Conservation (phyloP, 768 basidiomycete genomes). For the Mycena haematopus region DNA sequence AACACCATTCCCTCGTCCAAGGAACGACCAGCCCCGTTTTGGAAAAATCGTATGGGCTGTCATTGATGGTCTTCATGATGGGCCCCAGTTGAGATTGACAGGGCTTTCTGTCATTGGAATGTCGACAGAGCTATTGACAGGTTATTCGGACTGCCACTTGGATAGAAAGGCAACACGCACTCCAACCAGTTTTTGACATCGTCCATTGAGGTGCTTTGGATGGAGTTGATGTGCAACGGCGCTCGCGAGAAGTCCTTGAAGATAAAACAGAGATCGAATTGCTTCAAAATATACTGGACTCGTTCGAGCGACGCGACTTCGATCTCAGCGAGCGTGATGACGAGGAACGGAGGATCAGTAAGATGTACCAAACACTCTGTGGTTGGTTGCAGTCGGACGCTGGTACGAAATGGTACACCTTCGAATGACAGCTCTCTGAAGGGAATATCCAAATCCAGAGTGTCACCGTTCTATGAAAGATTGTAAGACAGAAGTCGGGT, state of each 20-base stretch:
- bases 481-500: background rate
- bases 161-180: constrained; percentile 53
- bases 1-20: constrained; percentile 72
- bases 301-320: constrained; percentile 97
- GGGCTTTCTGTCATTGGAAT: constrained; percentile 95
- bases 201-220: constrained; percentile 88
- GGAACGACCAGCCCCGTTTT: constrained; percentile 97
- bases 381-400: constrained; percentile 93
- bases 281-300: constrained; percentile 94
- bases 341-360: constrained; percentile 94
- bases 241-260: constrained; percentile 95
- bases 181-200: constrained; percentile 99
- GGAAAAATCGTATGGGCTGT: constrained; percentile 95
- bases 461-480: constrained; percentile 63
- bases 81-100: constrained; percentile 97
- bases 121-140: constrained; percentile 83
- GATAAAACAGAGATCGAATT: constrained; percentile 97
- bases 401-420: constrained; percentile 95
- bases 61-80: constrained; percentile 99
- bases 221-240: constrained; percentile 96
- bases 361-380: constrained; percentile 97
- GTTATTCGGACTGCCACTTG: constrained; percentile 10
- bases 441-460: constrained; percentile 93
- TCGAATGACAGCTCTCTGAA: constrained; percentile 97
- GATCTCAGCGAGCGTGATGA: constrained; percentile 92